Evolutionary conservation across 768 basidiomycete genomes (phyloP).

Genomic region (Udeniomyces megalosporus): DNA sequence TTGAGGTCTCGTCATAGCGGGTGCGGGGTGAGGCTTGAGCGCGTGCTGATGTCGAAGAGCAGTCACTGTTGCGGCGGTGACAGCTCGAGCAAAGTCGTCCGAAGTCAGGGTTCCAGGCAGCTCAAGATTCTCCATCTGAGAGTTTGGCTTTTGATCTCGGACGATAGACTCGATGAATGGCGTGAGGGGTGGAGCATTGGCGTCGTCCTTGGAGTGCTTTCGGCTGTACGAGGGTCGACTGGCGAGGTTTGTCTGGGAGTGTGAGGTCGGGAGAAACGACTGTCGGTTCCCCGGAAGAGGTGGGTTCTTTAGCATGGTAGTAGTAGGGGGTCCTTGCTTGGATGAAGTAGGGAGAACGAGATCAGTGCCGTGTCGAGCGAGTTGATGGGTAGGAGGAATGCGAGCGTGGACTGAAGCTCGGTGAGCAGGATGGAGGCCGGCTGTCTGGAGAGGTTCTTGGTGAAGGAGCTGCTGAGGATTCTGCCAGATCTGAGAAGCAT

Average conservation of each 20-base stretch:
- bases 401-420: constrained; percentile 27
- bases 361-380: not conserved
- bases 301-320: too few relatives aligned
- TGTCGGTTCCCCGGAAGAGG: too few relatives aligned
- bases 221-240: not conserved
- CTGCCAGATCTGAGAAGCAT: constrained; percentile 98
- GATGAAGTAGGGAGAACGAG: not conserved
- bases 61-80: constrained; percentile 72
- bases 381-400: constrained; percentile 22
- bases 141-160: constrained; percentile 20
- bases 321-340: too few relatives aligned
- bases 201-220: not conserved
- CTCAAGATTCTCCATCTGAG: constrained; percentile 36
- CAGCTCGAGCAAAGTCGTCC: constrained; percentile 83
- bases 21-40: constrained; percentile 13
- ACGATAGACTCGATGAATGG: constrained; percentile 25
- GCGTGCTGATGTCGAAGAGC: constrained; percentile 50
- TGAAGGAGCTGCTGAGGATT: constrained; percentile 46
- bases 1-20: constrained; percentile 23
- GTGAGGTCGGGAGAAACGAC: not conserved
- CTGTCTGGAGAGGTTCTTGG: not conserved
- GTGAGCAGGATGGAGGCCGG: constrained; percentile 24
- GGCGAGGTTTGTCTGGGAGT: not conserved
- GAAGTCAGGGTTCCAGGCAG: constrained; percentile 43
- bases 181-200: constrained; percentile 14